Evolutionary conservation across 148 eudicot species (phyloP).

Genomic region (Rhododendron mucronatum): DNA sequence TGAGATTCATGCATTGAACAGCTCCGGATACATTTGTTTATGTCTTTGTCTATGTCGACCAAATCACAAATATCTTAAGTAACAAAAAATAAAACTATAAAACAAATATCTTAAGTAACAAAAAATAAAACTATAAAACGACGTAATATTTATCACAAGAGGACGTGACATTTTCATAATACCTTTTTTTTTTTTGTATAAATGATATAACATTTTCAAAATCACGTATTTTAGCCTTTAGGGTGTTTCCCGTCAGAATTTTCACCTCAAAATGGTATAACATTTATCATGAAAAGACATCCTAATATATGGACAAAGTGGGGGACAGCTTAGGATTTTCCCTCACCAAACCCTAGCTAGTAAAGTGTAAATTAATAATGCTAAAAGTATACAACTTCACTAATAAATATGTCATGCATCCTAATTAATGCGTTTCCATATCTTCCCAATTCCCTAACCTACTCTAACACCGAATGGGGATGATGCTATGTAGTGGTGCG

Average conservation of each 20-base stretch:
- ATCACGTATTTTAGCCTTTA: too few relatives aligned
- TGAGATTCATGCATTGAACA: too few relatives aligned
- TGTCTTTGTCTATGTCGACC: not conserved
- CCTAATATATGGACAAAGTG: not conserved
- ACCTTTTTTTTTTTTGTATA: too few relatives aligned
- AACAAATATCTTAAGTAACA: not conserved
- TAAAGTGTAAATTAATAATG: not conserved
- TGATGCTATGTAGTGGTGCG: too few relatives aligned
- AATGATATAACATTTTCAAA: too few relatives aligned
- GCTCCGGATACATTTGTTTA: too few relatives aligned
- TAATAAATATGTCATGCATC: not conserved
- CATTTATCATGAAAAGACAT: too few relatives aligned
- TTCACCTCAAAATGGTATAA: too few relatives aligned
- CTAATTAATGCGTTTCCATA: not conserved
- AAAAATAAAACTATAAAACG: too few relatives aligned
- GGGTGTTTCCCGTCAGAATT: not conserved
- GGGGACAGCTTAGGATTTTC: not conserved
- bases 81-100: not conserved
- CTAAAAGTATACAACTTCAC: not conserved
- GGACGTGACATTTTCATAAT: not conserved
- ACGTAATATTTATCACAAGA: not conserved
- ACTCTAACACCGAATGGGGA: not conserved
- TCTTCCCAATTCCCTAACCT: not conserved
- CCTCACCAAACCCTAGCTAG: not conserved
- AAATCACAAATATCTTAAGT: not conserved